phyloP scores from a whole-genome alignment of 1,284 basidiomycete species.

The Irpex sp. region DNA sequence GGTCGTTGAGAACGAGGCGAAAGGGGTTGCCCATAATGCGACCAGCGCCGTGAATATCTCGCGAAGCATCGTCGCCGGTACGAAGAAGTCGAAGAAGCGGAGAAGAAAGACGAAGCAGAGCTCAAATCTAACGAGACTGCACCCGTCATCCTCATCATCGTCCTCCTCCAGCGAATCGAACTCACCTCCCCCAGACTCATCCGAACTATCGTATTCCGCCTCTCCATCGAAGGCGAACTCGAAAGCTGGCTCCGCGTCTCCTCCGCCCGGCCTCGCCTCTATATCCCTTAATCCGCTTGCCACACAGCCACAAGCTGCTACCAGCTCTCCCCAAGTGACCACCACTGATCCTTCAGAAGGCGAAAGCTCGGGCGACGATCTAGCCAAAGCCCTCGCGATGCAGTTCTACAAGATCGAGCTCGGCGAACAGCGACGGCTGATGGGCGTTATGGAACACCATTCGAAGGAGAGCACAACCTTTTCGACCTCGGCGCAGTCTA shows the following conservation, averaged over 20 bases:
- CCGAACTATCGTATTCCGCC: not conserved
- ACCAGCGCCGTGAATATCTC: not conserved
- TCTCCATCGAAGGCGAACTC: not conserved
- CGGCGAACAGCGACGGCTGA: slow-evolving; percentile 85
- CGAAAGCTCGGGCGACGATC: slow-evolving; percentile 17
- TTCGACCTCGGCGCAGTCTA: not conserved
- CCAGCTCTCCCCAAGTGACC: not conserved
- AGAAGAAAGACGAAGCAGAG: not conserved
- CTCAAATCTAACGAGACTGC: not conserved
- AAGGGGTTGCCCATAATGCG: not conserved
- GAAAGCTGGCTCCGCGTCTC: not conserved
- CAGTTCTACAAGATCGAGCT: slow-evolving; percentile 91
- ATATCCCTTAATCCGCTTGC: not conserved
- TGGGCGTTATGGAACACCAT: slow-evolving; percentile 92
- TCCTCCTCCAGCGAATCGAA: not conserved
- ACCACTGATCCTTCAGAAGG: not conserved
- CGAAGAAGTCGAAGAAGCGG: not conserved
- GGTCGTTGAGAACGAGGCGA: not conserved
- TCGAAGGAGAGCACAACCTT: slow-evolving; percentile 45
- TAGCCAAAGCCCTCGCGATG: slow-evolving; percentile 77
- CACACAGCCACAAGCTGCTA: not conserved
- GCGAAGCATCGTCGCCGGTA: not conserved
- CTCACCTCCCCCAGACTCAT: not conserved
- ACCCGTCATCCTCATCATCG: not conserved
- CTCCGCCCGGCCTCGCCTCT: not conserved